A percentile compares a stretch with the other conserved stretches of the same genome.
These are phyloP conservation scores for Colletotrichum sp. DNA, from an alignment of 2,329 filamentous ascomycete genomes.

Conservation along the genomic window DNA sequence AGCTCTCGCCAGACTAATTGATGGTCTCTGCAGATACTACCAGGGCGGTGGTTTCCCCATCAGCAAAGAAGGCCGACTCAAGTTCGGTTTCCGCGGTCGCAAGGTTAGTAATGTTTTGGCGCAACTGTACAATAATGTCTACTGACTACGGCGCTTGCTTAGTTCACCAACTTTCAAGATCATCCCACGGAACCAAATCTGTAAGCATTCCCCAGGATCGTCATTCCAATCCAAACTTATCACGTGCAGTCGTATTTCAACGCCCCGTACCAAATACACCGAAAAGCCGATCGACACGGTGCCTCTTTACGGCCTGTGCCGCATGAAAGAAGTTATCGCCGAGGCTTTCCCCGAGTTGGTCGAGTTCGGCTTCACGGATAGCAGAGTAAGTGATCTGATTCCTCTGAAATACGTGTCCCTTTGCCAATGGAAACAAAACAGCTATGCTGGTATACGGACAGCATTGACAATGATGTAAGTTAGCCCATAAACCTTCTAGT, in stretches of 20 bases:
- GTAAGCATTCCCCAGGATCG: neutral
- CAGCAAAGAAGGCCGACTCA: slow-evolving; percentile 26
- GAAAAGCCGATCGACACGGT: slow-evolving; percentile 26
- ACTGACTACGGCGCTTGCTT: neutral
- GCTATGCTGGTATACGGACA: slow-evolving; percentile 17
- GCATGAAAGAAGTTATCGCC: slow-evolving; percentile 28
- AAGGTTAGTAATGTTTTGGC: neutral
- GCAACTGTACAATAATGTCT: neutral
- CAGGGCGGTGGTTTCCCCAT: slow-evolving; percentile 29
- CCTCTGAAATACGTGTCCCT: neutral
- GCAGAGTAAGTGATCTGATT: neutral
- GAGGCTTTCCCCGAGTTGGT: slow-evolving; percentile 25
- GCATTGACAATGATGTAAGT: slow-evolving; percentile 1
- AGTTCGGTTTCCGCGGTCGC: slow-evolving; percentile 29
- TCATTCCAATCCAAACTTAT: neutral
- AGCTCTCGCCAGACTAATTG: neutral
- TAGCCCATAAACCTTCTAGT: neutral
- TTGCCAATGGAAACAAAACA: neutral
- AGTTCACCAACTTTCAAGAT: neutral
- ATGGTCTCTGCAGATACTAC: neutral
- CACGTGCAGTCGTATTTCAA: slow-evolving; percentile 15
- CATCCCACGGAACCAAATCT: neutral
- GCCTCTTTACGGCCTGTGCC: slow-evolving; percentile 26
- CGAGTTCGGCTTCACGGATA: slow-evolving; percentile 28
- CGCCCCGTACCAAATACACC: slow-evolving; percentile 27